Percentiles rank a stretch among this genome's conserved stretches.
Evolutionary conservation across 2,329 filamentous ascomycete genomes (phyloP).

Genomic region (Aciculosporium take): DNA sequence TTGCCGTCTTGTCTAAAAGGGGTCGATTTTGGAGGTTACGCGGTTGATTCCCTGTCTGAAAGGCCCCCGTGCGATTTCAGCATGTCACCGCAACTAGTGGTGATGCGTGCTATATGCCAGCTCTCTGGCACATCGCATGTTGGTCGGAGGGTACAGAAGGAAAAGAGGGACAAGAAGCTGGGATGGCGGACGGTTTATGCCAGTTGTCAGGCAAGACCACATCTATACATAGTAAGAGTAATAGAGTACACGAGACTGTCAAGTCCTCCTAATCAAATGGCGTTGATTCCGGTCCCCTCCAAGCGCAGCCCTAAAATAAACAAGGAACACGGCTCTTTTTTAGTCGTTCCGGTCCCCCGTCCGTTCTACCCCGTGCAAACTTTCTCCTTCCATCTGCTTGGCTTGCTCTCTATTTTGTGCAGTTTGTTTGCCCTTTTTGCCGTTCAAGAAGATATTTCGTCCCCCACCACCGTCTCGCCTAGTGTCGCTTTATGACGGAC

Average conservation of each 20-base stretch:
- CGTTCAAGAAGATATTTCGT: background rate
- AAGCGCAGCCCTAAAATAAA: background rate
- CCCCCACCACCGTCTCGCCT: conserved; percentile 6
- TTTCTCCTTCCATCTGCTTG: background rate
- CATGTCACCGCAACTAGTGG: too few species aligned
- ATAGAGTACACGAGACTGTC: conserved; percentile 8
- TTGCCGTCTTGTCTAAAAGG: too few species aligned
- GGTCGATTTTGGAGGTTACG: too few species aligned
- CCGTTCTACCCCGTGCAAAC: too few species aligned
- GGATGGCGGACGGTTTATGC: background rate
- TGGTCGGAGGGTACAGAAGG: background rate
- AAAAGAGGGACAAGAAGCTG: background rate
- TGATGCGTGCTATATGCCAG: too few species aligned
- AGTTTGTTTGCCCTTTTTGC: background rate
- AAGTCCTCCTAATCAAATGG: conserved; percentile 2
- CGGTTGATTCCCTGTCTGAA: too few species aligned
- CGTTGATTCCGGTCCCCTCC: background rate
- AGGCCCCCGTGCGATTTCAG: too few species aligned
- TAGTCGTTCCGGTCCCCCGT: background rate
- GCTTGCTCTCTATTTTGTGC: background rate
- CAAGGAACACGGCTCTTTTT: background rate
- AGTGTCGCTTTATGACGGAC: conserved; percentile 35
- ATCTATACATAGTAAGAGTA: conserved; percentile 9
- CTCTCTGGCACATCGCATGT: too few species aligned
- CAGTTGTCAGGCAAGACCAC: conserved; percentile 5